Evolutionary conservation across 139 green algal species (phyloP), one percentile per base, ranked within the genome.

Genomic region (Chlorella sorokiniana): DNA sequence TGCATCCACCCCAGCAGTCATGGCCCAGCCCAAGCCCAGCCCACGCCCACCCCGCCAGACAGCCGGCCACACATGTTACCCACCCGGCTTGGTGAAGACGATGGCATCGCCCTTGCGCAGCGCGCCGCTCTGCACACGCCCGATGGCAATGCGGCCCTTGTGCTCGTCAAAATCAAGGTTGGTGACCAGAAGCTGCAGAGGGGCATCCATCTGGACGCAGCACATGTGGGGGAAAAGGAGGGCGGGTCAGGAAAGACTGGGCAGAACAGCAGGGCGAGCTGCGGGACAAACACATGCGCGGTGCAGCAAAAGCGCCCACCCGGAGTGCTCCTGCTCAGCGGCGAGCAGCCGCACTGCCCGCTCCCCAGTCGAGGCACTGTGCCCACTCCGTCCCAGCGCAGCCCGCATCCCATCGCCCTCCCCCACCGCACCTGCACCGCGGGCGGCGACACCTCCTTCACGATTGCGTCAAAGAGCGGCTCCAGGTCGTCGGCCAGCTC

Each of bases 151-250:
- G 81, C 96, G 93, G 64, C 96, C 96, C 91, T 98, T 97, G 91
- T 97, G 92, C 81, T 97, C 91, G 83, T 99, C 94, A 73, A 95
- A 98, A 84, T 98, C 96, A 33, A 99, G 91, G 88, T 97, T 97
- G 71, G 95, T 96, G 27, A 95, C 88, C 85, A 98, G 93, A 88
- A 99, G 87, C 93, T 99, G 96, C 71, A 98, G 90, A 0, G 96
- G 92, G 0, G 89, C 91, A 31, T 92, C 83, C 27, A 72, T 33
- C 75, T 79, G 54, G n/a, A n/a, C n/a, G n/a, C 73, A 54, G 71
- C 9, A 7, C 11, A 11, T 33, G 41, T 40, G 44, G 27, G 8
- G 8, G 29, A 4, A 54, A 73, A 5, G 20, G 38, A 3, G 11
- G n/a, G 25, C 44, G 8, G 4, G 42, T 18, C 10, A 44, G 14